Percentiles rank a stretch among this genome's conserved stretches.
Evolutionary conservation across 2,329 filamentous ascomycete genomes (phyloP).

Genomic region (Exserohilum turcica): DNA sequence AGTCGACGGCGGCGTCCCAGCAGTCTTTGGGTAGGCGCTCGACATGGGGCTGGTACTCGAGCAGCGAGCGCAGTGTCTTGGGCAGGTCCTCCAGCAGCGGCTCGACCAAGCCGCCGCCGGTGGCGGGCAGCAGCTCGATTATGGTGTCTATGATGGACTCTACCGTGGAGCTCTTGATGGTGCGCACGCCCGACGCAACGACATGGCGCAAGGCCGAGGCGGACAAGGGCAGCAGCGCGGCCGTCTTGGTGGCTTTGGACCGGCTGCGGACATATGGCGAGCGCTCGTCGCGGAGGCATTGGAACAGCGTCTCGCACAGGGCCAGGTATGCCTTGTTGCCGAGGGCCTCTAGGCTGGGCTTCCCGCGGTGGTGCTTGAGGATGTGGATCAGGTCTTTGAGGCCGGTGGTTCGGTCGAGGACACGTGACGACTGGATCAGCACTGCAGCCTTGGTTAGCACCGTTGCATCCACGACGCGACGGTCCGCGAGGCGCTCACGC

Average conservation of each 20-base stretch:
- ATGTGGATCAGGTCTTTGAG: constrained; percentile 62
- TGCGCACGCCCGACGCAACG: constrained; percentile 70
- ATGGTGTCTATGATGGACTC: constrained; percentile 81
- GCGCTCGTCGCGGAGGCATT: constrained; percentile 70
- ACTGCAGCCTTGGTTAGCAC: constrained; percentile 28
- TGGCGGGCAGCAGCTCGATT: constrained; percentile 69
- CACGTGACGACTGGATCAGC: constrained; percentile 33
- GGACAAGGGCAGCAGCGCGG: constrained; percentile 67
- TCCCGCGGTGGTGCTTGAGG: constrained; percentile 58
- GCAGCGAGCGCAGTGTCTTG: constrained; percentile 71
- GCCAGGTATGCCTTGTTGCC: constrained; percentile 79
- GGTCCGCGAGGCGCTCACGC: constrained; percentile 22
- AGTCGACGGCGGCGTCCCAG: constrained; percentile 73
- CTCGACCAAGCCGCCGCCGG: constrained; percentile 68
- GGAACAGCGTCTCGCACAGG: constrained; percentile 81
- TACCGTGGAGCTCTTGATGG: constrained; percentile 77
- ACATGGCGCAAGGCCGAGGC: constrained; percentile 73
- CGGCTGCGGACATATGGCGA: constrained; percentile 60
- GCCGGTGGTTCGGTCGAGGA: constrained; percentile 56
- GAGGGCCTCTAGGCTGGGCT: constrained; percentile 54
- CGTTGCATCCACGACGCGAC: not conserved
- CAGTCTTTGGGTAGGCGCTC: constrained; percentile 74
- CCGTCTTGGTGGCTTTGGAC: constrained; percentile 45
- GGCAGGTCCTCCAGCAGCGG: constrained; percentile 78
- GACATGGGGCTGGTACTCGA: constrained; percentile 75